Evolutionary conservation across 1,139 yeast genomes (phyloP).

Genomic region (Starmera stellimalicola): DNA sequence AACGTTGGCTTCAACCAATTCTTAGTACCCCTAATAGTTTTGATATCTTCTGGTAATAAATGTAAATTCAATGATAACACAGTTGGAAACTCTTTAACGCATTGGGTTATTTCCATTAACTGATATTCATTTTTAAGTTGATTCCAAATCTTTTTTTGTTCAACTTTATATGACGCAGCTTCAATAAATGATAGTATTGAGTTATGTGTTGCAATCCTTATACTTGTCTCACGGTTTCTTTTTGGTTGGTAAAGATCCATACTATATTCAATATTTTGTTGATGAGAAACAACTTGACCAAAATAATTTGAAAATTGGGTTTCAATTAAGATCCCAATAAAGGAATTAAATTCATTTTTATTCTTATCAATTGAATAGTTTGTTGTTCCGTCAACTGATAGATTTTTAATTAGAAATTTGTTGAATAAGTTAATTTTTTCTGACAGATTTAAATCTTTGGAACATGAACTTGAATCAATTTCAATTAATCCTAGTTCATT

Average conservation of each 20-base stretch:
- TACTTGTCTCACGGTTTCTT: slow-evolving; percentile 17
- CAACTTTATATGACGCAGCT: slow-evolving; percentile 42
- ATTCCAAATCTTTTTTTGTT: slow-evolving; percentile 42
- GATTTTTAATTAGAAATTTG: slow-evolving; percentile 43
- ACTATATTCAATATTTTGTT: slow-evolving; percentile 26
- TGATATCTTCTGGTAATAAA: slow-evolving; percentile 42
- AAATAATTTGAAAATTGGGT: slow-evolving; percentile 29
- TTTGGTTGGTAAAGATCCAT: slow-evolving; percentile 28
- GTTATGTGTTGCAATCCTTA: slow-evolving; percentile 19
- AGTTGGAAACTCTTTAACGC: slow-evolving; percentile 50
- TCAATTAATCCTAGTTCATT: slow-evolving; percentile 42
- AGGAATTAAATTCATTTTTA: slow-evolving; percentile 22
- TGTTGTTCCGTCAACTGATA: slow-evolving; percentile 37
- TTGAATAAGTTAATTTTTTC: slow-evolving; percentile 42
- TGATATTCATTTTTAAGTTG: slow-evolving; percentile 41
- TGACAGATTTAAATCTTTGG: slow-evolving; percentile 10
- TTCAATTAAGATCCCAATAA: slow-evolving; percentile 35
- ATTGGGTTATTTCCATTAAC: slow-evolving; percentile 40
- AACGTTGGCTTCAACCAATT: slow-evolving; percentile 59
- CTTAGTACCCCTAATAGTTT: slow-evolving; percentile 29
- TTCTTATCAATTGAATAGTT: slow-evolving; percentile 15
- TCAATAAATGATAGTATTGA: slow-evolving; percentile 47
- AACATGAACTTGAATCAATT: slow-evolving; percentile 29
- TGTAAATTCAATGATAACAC: slow-evolving; percentile 55
- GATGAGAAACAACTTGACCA: slow-evolving; percentile 29